phyloP scores from a whole-genome alignment of 202 grass and related monocot species.

The Hordeum pubiflorum region DNA sequence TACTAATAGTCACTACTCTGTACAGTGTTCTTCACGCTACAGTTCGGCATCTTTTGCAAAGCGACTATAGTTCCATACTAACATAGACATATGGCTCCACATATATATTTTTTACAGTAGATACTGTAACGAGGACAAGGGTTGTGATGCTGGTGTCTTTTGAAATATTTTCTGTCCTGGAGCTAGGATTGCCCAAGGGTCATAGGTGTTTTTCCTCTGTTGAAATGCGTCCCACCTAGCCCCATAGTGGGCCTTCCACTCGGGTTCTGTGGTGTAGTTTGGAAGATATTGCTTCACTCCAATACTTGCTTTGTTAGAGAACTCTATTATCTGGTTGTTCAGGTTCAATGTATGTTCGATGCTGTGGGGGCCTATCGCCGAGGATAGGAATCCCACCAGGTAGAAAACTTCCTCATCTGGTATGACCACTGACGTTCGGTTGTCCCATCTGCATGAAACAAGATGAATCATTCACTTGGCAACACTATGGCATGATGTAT shows the following conservation, averaged over 20 bases:
- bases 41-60: not conserved
- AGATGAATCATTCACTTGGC: not conserved
- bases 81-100: not conserved
- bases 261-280: conserved; percentile 48
- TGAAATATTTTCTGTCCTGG: conserved; percentile 79
- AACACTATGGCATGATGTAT: not conserved
- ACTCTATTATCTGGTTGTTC: conserved; percentile 57
- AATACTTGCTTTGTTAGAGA: conserved; percentile 35
- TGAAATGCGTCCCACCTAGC: conserved; percentile 61
- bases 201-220: conserved; percentile 60
- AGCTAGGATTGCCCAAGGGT: conserved; percentile 71
- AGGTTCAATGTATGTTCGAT: conserved; percentile 38
- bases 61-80: conserved; percentile 4
- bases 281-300: conserved; percentile 75
- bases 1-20: not conserved
- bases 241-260: conserved; percentile 75
- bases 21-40: not conserved
- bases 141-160: conserved; percentile 32
- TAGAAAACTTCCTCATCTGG: conserved; percentile 80
- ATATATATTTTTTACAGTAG: not conserved
- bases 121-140: conserved; percentile 20
- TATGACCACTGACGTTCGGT: conserved; percentile 60
- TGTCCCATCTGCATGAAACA: conserved; percentile 64
- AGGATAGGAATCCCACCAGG: conserved; percentile 65
- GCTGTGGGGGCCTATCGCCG: conserved; percentile 32